Evolutionary conservation across 345 rosid species (phyloP), one percentile per base, ranked within the genome.

Genomic region (Murraya koenigii): DNA sequence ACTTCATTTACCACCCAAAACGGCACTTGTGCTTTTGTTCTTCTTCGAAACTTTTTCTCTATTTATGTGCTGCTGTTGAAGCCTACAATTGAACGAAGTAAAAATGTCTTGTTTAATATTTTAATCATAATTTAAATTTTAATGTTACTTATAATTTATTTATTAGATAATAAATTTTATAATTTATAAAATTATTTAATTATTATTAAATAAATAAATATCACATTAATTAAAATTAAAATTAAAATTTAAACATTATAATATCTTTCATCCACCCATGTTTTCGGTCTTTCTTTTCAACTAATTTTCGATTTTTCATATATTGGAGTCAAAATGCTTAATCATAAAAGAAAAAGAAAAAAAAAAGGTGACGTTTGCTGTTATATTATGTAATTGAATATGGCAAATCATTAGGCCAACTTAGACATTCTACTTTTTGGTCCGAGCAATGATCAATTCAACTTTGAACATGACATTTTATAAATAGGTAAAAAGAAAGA

Each of bases 321-420:
- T 11, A 13, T 13, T 11, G 49, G 17, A 44, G 15, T 13, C 15
- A 25, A 39, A 60, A n/a, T 26, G 14, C 38, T 26, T 39, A 74
- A 74, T 60, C 61, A 33, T 64, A 44, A 13, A 44, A 44, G 49
- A 44, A 44, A 44, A 44, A 11, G 15, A 30, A 30, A 44, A 44
- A 11, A 0, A 39, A 64, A 47, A 20, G 33, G 66, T 26, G 55
- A 38, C 56, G 23, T 23, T 60, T 69, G 62, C 23, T 36, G 23
- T 73, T 32, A 60, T 58, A 39, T 39, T 39, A 2, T 25, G n/a
- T 13, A 35, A 8, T 30, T 64, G 6, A n/a, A 54, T 23, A 54
- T 25, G 25, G n/a, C 63, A 66, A 75, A 75, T 75, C 55, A 66
- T 75, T 54, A 54, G 55, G 60, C 77, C 77, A 74, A 44, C 77